phyloP scores from a whole-genome alignment of 2,329 filamentous ascomycete genomes.

The Ophiocordyceps camponoti-floridani region DNA sequence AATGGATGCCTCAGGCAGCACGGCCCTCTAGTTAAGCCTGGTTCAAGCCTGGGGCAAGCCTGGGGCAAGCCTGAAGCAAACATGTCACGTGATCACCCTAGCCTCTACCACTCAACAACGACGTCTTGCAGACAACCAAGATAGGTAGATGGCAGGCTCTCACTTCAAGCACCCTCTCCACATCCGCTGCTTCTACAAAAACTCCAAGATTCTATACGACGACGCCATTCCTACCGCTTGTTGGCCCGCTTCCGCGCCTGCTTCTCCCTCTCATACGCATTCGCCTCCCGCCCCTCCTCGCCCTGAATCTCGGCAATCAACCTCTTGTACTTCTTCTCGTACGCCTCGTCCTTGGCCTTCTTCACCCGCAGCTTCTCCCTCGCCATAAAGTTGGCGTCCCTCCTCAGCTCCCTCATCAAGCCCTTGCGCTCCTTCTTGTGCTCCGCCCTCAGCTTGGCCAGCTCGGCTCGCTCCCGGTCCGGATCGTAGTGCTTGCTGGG shows the following conservation, averaged over 20 bases:
- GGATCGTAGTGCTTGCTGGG: slow-evolving; percentile 95
- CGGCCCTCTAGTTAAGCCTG: no score
- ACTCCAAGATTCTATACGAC: no score
- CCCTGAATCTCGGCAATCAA: slow-evolving; percentile 90
- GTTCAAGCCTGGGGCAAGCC: no score
- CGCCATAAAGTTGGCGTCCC: slow-evolving; percentile 87
- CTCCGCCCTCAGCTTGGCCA: slow-evolving; percentile 70
- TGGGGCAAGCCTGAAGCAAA: no score
- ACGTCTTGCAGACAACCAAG: no score
- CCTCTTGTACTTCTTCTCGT: slow-evolving; percentile 90
- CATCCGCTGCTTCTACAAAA: no score
- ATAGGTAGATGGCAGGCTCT: no score
- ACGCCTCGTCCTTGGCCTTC: slow-evolving; percentile 81
- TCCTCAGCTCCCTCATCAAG: slow-evolving; percentile 80
- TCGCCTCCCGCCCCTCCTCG: slow-evolving; percentile 73
- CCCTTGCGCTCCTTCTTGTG: slow-evolving; percentile 94
- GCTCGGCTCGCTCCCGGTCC: slow-evolving; percentile 72
- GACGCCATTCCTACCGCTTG: slow-evolving; percentile 7
- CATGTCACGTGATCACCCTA: no score
- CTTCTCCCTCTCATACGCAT: slow-evolving; percentile 80
- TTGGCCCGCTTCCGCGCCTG: slow-evolving; percentile 49
- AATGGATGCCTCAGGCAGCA: no score
- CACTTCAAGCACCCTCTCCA: no score
- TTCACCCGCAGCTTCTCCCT: slow-evolving; percentile 80
- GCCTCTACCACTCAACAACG: no score